Evolutionary conservation across 2,329 filamentous ascomycete genomes (phyloP).

Genomic region (Gnomoniopsis sp.): DNA sequence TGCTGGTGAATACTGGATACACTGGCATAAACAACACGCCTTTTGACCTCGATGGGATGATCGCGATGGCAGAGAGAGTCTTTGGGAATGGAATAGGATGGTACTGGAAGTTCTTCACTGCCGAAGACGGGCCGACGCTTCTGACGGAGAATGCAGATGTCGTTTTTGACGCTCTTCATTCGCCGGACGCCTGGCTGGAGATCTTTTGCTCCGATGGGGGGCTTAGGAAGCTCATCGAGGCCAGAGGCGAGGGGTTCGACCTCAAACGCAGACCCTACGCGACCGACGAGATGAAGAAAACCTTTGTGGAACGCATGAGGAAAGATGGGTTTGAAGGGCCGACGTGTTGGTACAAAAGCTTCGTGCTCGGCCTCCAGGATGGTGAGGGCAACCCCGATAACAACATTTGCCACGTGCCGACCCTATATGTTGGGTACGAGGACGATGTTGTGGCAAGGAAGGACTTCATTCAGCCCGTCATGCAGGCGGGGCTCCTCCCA

Average conservation of each 20-base stretch:
- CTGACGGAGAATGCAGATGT: conserved; percentile 36
- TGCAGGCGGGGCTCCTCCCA: conserved; percentile 24
- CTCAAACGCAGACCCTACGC: conserved; percentile 26
- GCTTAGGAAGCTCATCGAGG: conserved; percentile 27
- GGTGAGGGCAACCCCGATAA: conserved; percentile 20
- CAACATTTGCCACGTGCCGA: conserved; percentile 23
- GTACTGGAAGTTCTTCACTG: conserved; percentile 45
- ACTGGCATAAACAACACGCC: conserved; percentile 25
- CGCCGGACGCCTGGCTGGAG: conserved; percentile 28
- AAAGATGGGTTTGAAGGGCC: conserved; percentile 27
- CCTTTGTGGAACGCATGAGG: conserved; percentile 26
- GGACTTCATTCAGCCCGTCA: conserved; percentile 18
- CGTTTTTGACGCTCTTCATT: conserved; percentile 32
- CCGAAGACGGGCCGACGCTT: conserved; percentile 34
- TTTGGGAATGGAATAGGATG: conserved; percentile 35
- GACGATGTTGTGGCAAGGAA: conserved; percentile 26
- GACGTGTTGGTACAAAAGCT: conserved; percentile 27
- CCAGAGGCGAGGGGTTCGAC: conserved; percentile 20
- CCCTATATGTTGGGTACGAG: conserved; percentile 25
- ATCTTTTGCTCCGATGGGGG: conserved; percentile 34
- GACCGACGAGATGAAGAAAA: conserved; percentile 21
- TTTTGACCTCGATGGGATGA: conserved; percentile 35
- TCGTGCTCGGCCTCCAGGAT: conserved; percentile 20
- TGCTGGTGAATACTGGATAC: conserved; percentile 41
- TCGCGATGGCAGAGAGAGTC: conserved; percentile 26